These are phyloP conservation scores for Jamesozyma spencerorum DNA, from an alignment of 805 yeast species.

Conservation along the genomic window DNA sequence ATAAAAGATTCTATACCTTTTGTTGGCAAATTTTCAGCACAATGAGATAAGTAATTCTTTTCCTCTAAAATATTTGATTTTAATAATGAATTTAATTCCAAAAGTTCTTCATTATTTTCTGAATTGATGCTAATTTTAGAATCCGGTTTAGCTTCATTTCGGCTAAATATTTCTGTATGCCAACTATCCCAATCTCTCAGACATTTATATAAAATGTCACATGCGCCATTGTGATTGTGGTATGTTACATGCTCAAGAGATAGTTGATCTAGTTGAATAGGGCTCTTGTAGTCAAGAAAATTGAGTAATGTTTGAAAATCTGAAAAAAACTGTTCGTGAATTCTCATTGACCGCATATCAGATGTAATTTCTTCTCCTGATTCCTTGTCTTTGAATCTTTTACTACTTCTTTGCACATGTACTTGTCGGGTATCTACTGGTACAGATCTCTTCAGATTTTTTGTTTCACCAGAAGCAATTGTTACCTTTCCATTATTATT, in stretches of 20 bases:
- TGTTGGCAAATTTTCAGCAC: conserved; percentile 10
- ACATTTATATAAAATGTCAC: conserved; percentile 27
- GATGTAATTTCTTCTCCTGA: not conserved
- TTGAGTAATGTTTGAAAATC: conserved; percentile 9
- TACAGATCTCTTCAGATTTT: conserved; percentile 15
- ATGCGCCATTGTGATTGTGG: conserved; percentile 2
- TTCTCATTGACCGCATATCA: not conserved
- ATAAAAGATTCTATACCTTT: conserved; percentile 20
- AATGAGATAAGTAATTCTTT: conserved; percentile 6
- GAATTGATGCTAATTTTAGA: conserved; percentile 1
- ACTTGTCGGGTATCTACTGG: conserved; percentile 9
- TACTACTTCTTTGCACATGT: conserved; percentile 32
- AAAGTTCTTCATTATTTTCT: conserved; percentile 11
- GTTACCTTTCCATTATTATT: conserved; percentile 1
- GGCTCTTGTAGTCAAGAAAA: conserved; percentile 4
- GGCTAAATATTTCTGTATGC: conserved; percentile 26
- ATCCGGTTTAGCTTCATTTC: conserved; percentile 10
- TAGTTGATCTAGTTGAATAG: conserved; percentile 6
- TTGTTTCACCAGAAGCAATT: conserved; percentile 12
- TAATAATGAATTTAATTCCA: conserved; percentile 26
- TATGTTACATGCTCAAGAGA: conserved; percentile 4
- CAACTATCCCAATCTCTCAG: conserved; percentile 31
- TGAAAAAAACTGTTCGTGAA: conserved; percentile 15
- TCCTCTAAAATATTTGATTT: conserved; percentile 24
- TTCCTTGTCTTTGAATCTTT: conserved; percentile 30